phyloP scores from a whole-genome alignment of 768 basidiomycete genomes.

The Macrolepiota dolichaula region DNA sequence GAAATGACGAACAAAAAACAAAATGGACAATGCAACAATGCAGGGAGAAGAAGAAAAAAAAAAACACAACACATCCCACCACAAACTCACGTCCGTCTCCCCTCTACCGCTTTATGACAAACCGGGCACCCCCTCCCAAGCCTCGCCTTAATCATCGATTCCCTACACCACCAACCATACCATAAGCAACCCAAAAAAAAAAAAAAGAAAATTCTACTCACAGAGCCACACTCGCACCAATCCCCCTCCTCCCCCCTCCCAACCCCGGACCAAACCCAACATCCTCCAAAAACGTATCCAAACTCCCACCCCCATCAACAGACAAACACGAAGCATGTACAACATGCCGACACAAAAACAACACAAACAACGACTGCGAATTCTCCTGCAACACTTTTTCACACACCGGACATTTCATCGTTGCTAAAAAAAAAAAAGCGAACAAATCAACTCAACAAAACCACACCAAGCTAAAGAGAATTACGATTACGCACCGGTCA shows the following conservation, averaged over 20 bases:
- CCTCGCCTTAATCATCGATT: slow-evolving; percentile 15
- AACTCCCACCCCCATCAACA: slow-evolving; percentile 33
- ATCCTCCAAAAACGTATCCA: slow-evolving; percentile 10
- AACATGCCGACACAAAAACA: slow-evolving; percentile 87
- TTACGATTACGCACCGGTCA: slow-evolving; percentile 53
- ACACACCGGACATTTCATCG: slow-evolving; percentile 68
- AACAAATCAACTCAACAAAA: neutral
- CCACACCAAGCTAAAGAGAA: neutral
- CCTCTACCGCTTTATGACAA: slow-evolving; percentile 12
- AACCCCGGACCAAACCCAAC: slow-evolving; percentile 20
- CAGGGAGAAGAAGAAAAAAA: neutral
- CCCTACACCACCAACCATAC: slow-evolving; percentile 3
- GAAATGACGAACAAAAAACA: neutral
- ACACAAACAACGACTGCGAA: slow-evolving; percentile 57
- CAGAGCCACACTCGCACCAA: slow-evolving; percentile 80
- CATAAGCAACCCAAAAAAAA: neutral
- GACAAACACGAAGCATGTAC: slow-evolving; percentile 79
- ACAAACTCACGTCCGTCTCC: slow-evolving; percentile 6
- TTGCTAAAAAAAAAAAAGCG: slow-evolving; percentile 37
- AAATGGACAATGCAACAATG: neutral
- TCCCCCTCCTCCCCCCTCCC: slow-evolving; percentile 34
- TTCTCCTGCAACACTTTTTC: slow-evolving; percentile 50
- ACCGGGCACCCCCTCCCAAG: slow-evolving; percentile 16
- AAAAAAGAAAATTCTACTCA: slow-evolving; percentile 33
- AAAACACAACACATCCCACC: neutral